phyloP scores from a whole-genome alignment of 176 grass and related monocot species.

The Panicum miliaceum region DNA sequence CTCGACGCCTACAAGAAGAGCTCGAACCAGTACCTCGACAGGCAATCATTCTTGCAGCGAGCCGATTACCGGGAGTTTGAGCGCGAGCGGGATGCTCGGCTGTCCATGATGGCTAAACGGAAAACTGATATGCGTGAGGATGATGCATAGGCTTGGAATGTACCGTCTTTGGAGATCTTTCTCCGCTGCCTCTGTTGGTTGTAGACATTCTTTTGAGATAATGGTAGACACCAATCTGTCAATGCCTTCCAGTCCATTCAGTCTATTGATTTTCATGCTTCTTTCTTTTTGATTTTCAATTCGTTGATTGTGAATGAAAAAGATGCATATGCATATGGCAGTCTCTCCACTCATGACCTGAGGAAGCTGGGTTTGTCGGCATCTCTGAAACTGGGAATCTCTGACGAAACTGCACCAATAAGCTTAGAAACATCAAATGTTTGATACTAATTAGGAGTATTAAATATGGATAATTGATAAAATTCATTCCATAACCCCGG shows the following conservation, averaged over 20 bases:
- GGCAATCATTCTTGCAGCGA: constrained; percentile 88
- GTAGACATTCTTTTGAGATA: constrained; percentile 42
- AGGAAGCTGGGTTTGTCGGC: neutral
- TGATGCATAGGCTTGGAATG: constrained; percentile 52
- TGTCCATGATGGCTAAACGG: constrained; percentile 78
- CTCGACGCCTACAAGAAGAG: constrained; percentile 96
- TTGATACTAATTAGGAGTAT: no score
- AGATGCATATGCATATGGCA: neutral
- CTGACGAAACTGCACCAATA: neutral
- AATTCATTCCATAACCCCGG: no score
- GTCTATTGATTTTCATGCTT: neutral
- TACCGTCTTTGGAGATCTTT: neutral
- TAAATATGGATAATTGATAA: no score
- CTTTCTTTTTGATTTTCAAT: neutral
- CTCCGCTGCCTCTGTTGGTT: constrained; percentile 11
- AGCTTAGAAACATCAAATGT: no score
- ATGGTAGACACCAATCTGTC: constrained; percentile 24
- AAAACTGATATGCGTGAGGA: constrained; percentile 60
- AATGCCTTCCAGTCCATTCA: neutral
- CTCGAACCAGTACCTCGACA: constrained; percentile 93
- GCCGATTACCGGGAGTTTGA: constrained; percentile 91
- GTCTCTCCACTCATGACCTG: neutral
- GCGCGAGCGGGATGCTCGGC: constrained; percentile 81
- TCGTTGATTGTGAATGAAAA: neutral
- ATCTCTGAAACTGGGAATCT: constrained; percentile 3